phyloP scores from a whole-genome alignment of 441 rosid species.

The Erysimum pusillum region DNA sequence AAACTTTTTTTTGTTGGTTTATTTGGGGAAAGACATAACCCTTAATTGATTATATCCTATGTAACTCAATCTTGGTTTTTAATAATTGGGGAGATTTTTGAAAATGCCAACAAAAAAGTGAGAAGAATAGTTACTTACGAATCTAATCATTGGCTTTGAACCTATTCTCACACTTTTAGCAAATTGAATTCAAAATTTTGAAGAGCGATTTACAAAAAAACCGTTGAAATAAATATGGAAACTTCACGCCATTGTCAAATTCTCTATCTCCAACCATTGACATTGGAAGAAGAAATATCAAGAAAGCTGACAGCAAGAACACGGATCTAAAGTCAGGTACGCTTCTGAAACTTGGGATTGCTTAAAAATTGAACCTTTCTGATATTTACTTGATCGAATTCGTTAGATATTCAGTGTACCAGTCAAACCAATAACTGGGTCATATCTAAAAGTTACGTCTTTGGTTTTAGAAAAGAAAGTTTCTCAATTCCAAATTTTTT shows the following conservation, averaged over 20 bases:
- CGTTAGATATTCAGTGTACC: neutral
- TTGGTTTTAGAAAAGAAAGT: slow-evolving; percentile 27
- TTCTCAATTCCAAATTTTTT: slow-evolving; percentile 5
- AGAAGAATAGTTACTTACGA: slow-evolving; percentile 28
- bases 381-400: neutral
- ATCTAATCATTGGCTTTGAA: slow-evolving; percentile 38
- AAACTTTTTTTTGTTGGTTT: slow-evolving; percentile 32
- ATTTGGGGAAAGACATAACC: slow-evolving; percentile 12
- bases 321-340: slow-evolving; percentile 25
- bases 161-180: slow-evolving; percentile 41
- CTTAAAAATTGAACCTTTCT: slow-evolving; percentile 31
- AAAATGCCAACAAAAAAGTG: slow-evolving; percentile 25
- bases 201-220: slow-evolving; percentile 21
- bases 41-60: neutral
- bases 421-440: slow-evolving; percentile 32
- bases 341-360: slow-evolving; percentile 37
- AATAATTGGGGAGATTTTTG: neutral
- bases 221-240: slow-evolving; percentile 34
- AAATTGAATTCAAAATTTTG: slow-evolving; percentile 38
- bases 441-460: slow-evolving; percentile 30
- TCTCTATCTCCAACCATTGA: neutral
- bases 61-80: slow-evolving; percentile 18
- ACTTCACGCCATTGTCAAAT: slow-evolving; percentile 25
- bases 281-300: neutral
- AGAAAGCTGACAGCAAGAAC: too few species aligned